Percentiles rank a stretch among this genome's conserved stretches.
Conservation (phyloP, 164 flowering plant genomes). For the Cinnamomum micranthum region DNA sequence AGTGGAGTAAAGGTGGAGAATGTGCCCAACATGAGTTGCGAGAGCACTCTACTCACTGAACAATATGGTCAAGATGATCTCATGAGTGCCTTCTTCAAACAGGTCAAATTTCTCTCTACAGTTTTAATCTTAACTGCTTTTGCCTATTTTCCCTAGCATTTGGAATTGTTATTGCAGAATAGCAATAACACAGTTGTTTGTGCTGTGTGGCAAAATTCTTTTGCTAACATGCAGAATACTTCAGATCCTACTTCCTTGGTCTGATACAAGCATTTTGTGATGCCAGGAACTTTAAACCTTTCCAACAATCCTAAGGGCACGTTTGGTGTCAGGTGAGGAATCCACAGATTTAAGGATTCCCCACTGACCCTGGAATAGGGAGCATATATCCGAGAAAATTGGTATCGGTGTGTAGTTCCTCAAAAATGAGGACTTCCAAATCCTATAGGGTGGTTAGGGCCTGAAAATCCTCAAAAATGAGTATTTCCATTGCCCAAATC, state of each 20-base stretch:
- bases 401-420: too few species aligned
- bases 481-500: too few species aligned
- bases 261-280: background rate
- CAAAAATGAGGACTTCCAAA: too few species aligned
- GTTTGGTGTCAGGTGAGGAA: too few species aligned
- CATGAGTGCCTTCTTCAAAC: slow-evolving; percentile 68
- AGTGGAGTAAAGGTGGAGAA: slow-evolving; percentile 51
- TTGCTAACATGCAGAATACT: background rate
- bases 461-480: too few species aligned
- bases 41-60: slow-evolving; percentile 24
- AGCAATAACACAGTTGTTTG: background rate
- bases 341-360: too few species aligned
- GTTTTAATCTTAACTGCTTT: background rate
- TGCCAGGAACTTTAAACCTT: background rate
- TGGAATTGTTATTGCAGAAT: background rate
- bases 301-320: background rate
- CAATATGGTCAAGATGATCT: slow-evolving; percentile 74
- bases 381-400: too few species aligned
- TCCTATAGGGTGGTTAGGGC: too few species aligned
- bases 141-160: background rate
- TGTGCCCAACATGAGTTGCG: slow-evolving; percentile 27
- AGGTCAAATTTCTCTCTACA: slow-evolving; percentile 35
- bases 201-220: background rate
- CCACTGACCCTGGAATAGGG: too few species aligned
- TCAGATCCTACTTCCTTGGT: background rate